Evolutionary conservation across 495 filamentous ascomycete genomes (phyloP), one percentile per base, ranked within the genome.

Genomic region (Penicillium robsamsonii): DNA sequence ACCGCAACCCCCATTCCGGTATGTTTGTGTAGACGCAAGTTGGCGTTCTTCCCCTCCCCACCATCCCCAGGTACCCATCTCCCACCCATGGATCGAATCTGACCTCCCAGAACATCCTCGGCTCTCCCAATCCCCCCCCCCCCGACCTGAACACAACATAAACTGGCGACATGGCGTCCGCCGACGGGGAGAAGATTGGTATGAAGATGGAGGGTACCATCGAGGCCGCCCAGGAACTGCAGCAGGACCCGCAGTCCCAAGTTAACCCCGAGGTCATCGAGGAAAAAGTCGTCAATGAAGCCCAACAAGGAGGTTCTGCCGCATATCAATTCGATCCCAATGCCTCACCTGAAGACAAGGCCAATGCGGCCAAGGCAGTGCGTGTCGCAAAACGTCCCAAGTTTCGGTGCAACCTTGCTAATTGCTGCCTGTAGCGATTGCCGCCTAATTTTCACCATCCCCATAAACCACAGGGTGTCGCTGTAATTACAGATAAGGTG

Each of bases 251-350:
- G 42, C 70, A 87, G 58, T 87, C 82, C 66, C 69, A 66, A 22
- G 83, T 91, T 47, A 82, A 82, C n/a, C 77, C 90, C 20, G 83
- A 88, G 22, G 83, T 82, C 44, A 85, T 87, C 22, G 84, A 96
- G 68, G 74, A 81, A 56, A 80, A 81, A 59, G 74, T 96, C 43
- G 80, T 93, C 27, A 78, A 87, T 6, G 87, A 96, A 68, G 87
- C 86, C 60, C 83, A 79, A 64, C 85, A 87, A 61, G 87, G 86
- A 15, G 94, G 94, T 20, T 81, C 84, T 4, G 77, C 84, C 9
- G 93, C 90, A 50, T 91, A 87, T 69, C 84, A 87, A 63, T 97
- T 97, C 74, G 80, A 97, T 67, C 91, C 94, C 3, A 67, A 96
- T 77, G 92, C 92, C 25, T 85, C 81, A 18, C 81, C 89, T 0